Conservation (phyloP, 2,329 filamentous ascomycete genomes). For the Helminthosporium solani region DNA sequence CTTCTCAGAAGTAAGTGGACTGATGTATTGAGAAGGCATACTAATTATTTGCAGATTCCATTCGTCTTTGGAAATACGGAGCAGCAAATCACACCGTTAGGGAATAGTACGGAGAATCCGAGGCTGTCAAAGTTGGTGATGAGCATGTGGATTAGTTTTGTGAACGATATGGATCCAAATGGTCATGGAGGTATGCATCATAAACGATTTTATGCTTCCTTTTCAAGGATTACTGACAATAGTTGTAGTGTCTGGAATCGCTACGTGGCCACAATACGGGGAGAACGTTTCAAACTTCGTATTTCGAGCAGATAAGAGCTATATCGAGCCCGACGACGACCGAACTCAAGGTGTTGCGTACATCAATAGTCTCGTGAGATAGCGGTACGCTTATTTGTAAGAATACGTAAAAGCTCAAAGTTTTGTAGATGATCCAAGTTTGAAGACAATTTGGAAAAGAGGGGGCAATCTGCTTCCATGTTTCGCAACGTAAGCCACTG, state of each 20-base stretch:
- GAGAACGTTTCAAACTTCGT: constrained; percentile 27
- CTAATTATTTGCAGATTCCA: no score
- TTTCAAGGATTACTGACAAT: neutral
- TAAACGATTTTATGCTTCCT: neutral
- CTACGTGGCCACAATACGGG: constrained; percentile 23
- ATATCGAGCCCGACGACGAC: constrained; percentile 26
- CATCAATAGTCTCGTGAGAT: constrained; percentile 26
- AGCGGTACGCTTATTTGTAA: no score
- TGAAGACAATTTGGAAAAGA: no score
- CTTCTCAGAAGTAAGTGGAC: no score
- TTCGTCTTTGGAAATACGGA: constrained; percentile 33
- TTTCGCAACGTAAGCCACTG: no score
- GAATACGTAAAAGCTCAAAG: no score
- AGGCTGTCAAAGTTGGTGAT: constrained; percentile 26
- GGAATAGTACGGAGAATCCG: constrained; percentile 23
- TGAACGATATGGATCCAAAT: constrained; percentile 31
- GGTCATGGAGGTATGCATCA: constrained; percentile 22
- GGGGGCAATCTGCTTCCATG: no score
- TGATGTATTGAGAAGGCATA: no score
- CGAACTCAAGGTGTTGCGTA: constrained; percentile 22
- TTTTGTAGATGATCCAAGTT: no score
- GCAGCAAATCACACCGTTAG: constrained; percentile 29
- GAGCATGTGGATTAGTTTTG: constrained; percentile 36
- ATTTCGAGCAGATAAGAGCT: constrained; percentile 28
- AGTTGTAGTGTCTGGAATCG: constrained; percentile 12